These are phyloP conservation scores for Vitellaria paradoxa DNA, from an alignment of 179 eudicot species.

Conservation along the genomic window DNA sequence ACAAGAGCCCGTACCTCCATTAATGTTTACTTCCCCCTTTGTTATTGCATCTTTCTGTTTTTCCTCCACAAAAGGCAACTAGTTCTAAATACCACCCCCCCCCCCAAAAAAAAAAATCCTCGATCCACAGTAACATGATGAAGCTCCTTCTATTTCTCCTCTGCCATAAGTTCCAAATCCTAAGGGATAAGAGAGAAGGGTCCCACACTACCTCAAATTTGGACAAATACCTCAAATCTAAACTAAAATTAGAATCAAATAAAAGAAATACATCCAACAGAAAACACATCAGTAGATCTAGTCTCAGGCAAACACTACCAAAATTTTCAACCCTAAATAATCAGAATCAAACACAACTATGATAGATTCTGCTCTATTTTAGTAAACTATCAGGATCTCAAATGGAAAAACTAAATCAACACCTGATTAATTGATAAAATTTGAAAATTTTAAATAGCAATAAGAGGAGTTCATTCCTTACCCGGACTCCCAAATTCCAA, in stretches of 20 bases:
- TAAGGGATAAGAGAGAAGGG: background rate
- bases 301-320: background rate
- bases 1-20: background rate
- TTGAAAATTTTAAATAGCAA: background rate
- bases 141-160: background rate
- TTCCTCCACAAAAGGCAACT: background rate
- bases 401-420: background rate
- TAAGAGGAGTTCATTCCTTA: slow-evolving; percentile 21
- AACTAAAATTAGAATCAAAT: background rate
- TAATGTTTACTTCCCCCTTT: background rate
- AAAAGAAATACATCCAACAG: background rate
- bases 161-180: background rate
- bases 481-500: slow-evolving; percentile 54
- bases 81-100: background rate
- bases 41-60: background rate
- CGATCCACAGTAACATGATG: background rate
- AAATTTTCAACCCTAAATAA: background rate
- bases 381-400: background rate
- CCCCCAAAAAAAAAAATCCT: background rate
- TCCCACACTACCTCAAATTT: background rate
- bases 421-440: slow-evolving; percentile 7
- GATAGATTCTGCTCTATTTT: background rate
- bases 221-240: background rate
- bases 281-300: slow-evolving; percentile 7
- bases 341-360: background rate